Percentiles rank a stretch among this genome's conserved stretches.
Conservation (phyloP, 257 asterid genomes). For the Knoxia roxburghii region DNA sequence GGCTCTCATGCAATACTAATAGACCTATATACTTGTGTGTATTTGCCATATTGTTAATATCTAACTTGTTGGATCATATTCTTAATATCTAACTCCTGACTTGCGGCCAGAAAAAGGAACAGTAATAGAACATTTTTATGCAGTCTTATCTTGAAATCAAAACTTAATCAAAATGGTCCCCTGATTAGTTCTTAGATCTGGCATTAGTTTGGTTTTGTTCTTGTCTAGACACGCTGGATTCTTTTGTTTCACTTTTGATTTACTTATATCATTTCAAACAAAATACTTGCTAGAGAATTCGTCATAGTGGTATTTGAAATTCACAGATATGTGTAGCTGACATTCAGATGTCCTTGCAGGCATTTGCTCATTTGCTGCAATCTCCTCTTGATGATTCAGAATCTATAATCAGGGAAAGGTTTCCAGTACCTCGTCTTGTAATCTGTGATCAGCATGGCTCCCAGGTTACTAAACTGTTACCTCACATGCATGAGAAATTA, state of each 20-base stretch:
- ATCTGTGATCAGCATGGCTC: constrained; percentile 95
- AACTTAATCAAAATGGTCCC: not conserved
- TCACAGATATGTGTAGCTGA: not conserved
- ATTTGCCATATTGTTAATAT: not conserved
- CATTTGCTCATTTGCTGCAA: constrained; percentile 74
- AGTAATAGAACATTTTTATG: not conserved
- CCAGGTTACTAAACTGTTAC: constrained; percentile 48
- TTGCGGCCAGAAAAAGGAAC: not conserved
- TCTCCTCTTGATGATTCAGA: constrained; percentile 82
- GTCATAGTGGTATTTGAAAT: not conserved
- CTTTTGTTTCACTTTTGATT: not conserved
- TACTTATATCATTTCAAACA: not conserved
- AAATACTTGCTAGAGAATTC: not conserved
- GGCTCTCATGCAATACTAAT: not conserved
- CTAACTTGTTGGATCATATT: not conserved
- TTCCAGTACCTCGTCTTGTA: constrained; percentile 95
- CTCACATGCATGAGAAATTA: not conserved
- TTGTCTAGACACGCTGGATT: not conserved
- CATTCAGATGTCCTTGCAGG: constrained; percentile 40
- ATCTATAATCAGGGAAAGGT: constrained; percentile 62
- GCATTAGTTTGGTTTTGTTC: not conserved
- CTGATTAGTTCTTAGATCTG: not conserved
- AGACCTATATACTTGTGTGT: too few relatives aligned
- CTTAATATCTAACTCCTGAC: not conserved
- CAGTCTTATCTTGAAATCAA: not conserved